Evolutionary conservation across 495 filamentous ascomycete genomes (phyloP), one percentile per base, ranked within the genome.

Genomic region (Neurospora sp.): DNA sequence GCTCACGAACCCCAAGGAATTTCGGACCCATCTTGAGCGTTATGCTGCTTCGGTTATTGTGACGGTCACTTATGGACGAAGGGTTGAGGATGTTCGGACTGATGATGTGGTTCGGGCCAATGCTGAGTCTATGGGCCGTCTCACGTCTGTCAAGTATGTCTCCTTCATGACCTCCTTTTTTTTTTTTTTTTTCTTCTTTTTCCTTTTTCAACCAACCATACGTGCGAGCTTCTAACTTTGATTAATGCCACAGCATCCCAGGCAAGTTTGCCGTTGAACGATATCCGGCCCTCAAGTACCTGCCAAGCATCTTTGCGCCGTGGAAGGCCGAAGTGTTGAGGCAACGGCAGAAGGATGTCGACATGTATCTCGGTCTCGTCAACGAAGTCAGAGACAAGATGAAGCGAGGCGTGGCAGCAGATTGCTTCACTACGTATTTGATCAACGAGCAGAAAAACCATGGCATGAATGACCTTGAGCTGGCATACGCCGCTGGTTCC

Each of bases 1-100:
- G 5, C 73, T 85, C 12, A 75, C 71, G 0, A 78, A 72, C 4
- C 84, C 85, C 4, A 73, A 72, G 31, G 72, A 71, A 0, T 83
- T 80, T 42, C 77, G 81, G 27, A 79, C 73, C 10, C 81, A 83
- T 69, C 76, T 83, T 23, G 87, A 89, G 76, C 83, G 88, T 39
- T 90, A 88, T 75, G 87, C 88, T 2, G 85, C 86, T 8, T 87
- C 85, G 40, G 85, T 90, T 35, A 87, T 90, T 40, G 86, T 89
- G 31, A 88, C 83, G 23, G 86, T 90, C 27, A 86, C 86, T 12
- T 90, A 89, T 75, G 88, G 88, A 7, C 83, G 88, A 38, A 79
- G 88, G 37, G 87, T 90, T 18, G 84, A 89, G 77, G 80, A 85
- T 23, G 80, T 89, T 39, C 80, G 86, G 39, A 85, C 85, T 20